phyloP scores from a whole-genome alignment of 2,329 filamentous ascomycete genomes.

The Fusarium chaquense region DNA sequence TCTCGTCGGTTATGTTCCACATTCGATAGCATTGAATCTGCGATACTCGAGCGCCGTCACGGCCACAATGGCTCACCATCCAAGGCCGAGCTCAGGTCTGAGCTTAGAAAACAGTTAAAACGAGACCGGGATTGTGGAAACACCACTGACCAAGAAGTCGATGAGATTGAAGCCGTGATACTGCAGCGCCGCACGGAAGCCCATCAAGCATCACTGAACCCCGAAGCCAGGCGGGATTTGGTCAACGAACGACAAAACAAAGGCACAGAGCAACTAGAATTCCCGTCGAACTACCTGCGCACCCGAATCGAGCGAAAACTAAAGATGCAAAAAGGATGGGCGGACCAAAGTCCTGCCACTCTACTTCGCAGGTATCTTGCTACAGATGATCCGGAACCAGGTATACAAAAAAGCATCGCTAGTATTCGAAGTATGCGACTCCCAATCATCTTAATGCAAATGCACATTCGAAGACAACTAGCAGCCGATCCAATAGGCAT shows the following conservation, averaged over 20 bases:
- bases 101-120: background rate
- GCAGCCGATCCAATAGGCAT: constrained; percentile 24
- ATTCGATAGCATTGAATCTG: constrained; percentile 20
- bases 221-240: background rate
- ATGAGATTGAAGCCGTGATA: background rate
- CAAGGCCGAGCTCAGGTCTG: constrained; percentile 1
- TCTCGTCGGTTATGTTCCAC: constrained; percentile 21
- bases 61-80: background rate
- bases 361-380: constrained; percentile 44
- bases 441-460: constrained; percentile 51
- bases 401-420: constrained; percentile 39
- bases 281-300: background rate
- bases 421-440: constrained; percentile 46
- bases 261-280: background rate
- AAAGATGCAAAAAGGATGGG: constrained; percentile 40
- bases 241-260: background rate
- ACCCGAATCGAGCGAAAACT: constrained; percentile 38
- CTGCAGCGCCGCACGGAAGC: background rate
- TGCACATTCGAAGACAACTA: constrained; percentile 46
- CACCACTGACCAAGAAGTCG: background rate
- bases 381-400: constrained; percentile 6
- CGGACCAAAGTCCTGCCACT: constrained; percentile 41
- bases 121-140: background rate
- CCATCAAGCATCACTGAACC: background rate
- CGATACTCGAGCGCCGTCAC: constrained; percentile 15